Base-by-base conservation (phyloP, 805 yeast species). In the Schwanniomyces vanrijiae region DNA sequence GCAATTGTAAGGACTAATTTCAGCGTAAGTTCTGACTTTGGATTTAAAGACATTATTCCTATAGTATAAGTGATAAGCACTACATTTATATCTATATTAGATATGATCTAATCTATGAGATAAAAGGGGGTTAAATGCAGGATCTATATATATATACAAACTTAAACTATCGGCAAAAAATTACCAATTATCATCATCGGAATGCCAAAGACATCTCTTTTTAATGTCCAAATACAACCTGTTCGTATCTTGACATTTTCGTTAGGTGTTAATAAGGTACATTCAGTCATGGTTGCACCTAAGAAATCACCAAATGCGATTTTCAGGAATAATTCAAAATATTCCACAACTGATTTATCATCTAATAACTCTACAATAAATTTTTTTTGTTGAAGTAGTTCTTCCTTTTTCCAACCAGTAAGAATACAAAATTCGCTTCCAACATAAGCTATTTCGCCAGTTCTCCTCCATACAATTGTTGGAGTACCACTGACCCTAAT, bases 171-270 rank as follows among this genome's bases (percentile, higher is more conserved):
- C 0, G 97, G 98, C 56, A 92, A 72, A 62, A 92, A 92, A 61
- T 90, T 94, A 14, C 97, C 98, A 28, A 92, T 80, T 19, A 94
- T 86, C 96, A 92, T 91, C 90, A 94, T 86, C 13, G 99, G 99
- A 44, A 92, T 85, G 7, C 97, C 97, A 68, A 94, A 92, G 14
- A 92, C 95, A 62, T 92, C 98, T 62, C 97, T 75, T 61, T 91
- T 90, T 53, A 94, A 71, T 0, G 98, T 94, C 96, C 97, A 89
- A 58, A 88, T 84, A 57, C 96, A 85, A 24, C 89, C 82, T 0
- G 97, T 88, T 43, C 85, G 75, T 40, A 92, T 79, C 46, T 80
- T 79, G 11, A 75, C 75, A 21, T 73, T 71, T 4, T 77, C 72
- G 37, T 48, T 69, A 59, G 35, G 86, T 0, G 91, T 86, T 37